These are phyloP conservation scores for Galeopsis tetrahit DNA, from an alignment of 257 asterid genomes.

Conservation along the genomic window DNA sequence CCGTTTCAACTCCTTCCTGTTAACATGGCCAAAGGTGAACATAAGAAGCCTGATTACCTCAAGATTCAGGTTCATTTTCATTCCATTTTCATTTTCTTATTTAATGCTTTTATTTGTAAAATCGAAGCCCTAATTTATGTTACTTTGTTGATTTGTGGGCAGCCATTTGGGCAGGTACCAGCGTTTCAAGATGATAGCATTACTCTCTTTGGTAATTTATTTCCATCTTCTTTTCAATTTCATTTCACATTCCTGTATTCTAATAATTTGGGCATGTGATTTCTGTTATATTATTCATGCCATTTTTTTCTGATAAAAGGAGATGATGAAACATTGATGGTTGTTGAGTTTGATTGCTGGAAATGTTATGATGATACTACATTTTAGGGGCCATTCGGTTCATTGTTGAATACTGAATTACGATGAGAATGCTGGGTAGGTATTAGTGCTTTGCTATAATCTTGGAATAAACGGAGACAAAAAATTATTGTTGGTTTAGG, in stretches of 20 bases:
- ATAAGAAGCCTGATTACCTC: slow-evolving; percentile 78
- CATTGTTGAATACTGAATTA: no score
- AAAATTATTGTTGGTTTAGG: no score
- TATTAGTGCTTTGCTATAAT: no score
- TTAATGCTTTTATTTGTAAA: neutral
- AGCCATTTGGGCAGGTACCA: slow-evolving; percentile 96
- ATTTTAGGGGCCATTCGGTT: no score
- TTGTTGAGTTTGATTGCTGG: neutral
- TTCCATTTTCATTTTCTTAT: neutral
- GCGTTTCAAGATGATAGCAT: slow-evolving; percentile 78
- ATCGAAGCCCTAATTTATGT: neutral
- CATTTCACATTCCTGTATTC: neutral
- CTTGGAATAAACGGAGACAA: no score
- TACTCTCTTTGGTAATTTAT: slow-evolving; percentile 63
- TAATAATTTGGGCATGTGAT: no score
- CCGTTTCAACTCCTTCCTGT: slow-evolving; percentile 67
- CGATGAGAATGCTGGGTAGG: no score
- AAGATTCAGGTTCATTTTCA: slow-evolving; percentile 61
- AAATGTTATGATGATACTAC: neutral
- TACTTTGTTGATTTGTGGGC: slow-evolving; percentile 35
- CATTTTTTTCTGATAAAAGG: neutral
- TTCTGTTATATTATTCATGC: neutral
- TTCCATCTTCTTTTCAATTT: neutral
- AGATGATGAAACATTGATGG: neutral
- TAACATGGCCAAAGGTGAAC: slow-evolving; percentile 78